These are phyloP conservation scores for Silene vulgaris DNA, from an alignment of 179 eudicot species.

Conservation along the genomic window DNA sequence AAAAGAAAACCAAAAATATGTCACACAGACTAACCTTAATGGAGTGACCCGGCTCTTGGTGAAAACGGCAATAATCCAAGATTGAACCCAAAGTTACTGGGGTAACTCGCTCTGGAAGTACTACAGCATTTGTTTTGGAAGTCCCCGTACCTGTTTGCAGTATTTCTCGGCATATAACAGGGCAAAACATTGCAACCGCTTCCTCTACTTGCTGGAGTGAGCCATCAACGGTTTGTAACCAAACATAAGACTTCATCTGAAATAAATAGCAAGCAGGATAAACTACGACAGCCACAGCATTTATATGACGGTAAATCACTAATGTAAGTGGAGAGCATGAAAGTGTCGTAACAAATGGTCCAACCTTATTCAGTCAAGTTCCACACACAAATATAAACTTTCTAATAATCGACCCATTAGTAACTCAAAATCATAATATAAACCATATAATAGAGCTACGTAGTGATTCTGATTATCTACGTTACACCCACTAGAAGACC, in stretches of 20 bases:
- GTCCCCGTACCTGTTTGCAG: conserved; percentile 67
- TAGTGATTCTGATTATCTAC: neutral
- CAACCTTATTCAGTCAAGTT: neutral
- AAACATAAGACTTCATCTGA: conserved; percentile 70
- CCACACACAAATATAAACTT: neutral
- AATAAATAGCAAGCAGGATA: neutral
- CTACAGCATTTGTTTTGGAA: conserved; percentile 61
- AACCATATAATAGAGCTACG: neutral
- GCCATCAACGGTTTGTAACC: conserved; percentile 79
- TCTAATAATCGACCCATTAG: neutral
- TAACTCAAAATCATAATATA: too few relatives aligned
- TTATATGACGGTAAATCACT: neutral
- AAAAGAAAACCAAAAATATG: neutral
- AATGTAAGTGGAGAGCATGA: neutral
- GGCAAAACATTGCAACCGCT: conserved; percentile 84
- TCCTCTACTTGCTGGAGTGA: conserved; percentile 79
- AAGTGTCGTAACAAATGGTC: neutral
- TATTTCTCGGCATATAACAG: conserved; percentile 66
- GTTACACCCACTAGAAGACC: neutral
- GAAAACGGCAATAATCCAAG: conserved; percentile 76
- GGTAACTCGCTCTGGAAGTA: conserved; percentile 69
- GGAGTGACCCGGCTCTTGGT: conserved; percentile 76
- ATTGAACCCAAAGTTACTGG: conserved; percentile 56
- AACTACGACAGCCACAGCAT: neutral
- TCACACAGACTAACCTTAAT: conserved; percentile 43